Percentiles rank a stretch among this genome's conserved stretches.
These are phyloP conservation scores for Fusarium guadeloupense DNA, from an alignment of 2,329 filamentous ascomycete genomes.

Conservation along the genomic window DNA sequence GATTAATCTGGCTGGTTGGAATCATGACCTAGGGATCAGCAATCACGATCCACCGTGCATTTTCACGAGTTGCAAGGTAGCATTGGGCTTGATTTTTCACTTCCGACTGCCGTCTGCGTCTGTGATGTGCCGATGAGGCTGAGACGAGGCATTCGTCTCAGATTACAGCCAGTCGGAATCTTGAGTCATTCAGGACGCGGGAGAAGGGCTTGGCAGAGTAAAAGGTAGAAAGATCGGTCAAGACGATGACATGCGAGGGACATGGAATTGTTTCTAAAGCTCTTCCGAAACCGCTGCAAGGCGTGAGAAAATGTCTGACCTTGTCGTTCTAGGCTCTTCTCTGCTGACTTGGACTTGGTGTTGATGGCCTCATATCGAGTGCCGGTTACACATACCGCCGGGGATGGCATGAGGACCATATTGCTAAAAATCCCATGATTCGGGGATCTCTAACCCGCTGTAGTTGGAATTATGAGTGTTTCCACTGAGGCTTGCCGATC, in stretches of 20 bases:
- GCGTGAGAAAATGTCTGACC: slow-evolving; percentile 10
- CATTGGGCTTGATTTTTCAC: background rate
- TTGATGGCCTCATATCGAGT: background rate
- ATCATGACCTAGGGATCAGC: slow-evolving; percentile 11
- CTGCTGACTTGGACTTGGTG: no score
- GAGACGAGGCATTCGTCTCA: background rate
- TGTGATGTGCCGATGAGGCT: slow-evolving; percentile 18
- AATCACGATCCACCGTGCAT: background rate
- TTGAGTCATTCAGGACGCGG: slow-evolving; percentile 28
- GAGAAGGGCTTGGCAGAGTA: slow-evolving; percentile 8
- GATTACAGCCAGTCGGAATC: slow-evolving; percentile 9
- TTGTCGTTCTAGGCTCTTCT: slow-evolving; percentile 14
- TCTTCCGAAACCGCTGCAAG: slow-evolving; percentile 13
- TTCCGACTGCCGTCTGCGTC: slow-evolving; percentile 2
- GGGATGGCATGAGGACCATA: slow-evolving; percentile 5
- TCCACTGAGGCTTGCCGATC: slow-evolving; percentile 21
- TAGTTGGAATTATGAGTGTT: slow-evolving; percentile 24
- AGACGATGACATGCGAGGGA: slow-evolving; percentile 14
- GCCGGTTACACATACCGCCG: background rate
- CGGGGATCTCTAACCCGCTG: slow-evolving; percentile 8
- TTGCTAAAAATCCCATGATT: slow-evolving; percentile 1
- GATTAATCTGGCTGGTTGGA: slow-evolving; percentile 26
- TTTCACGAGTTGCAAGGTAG: background rate
- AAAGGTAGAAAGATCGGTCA: slow-evolving; percentile 16
- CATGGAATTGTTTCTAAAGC: background rate